Evolutionary conservation across 805 yeast species (phyloP), one percentile per base, ranked within the genome.

Genomic region (Pichia membranifaciens): DNA sequence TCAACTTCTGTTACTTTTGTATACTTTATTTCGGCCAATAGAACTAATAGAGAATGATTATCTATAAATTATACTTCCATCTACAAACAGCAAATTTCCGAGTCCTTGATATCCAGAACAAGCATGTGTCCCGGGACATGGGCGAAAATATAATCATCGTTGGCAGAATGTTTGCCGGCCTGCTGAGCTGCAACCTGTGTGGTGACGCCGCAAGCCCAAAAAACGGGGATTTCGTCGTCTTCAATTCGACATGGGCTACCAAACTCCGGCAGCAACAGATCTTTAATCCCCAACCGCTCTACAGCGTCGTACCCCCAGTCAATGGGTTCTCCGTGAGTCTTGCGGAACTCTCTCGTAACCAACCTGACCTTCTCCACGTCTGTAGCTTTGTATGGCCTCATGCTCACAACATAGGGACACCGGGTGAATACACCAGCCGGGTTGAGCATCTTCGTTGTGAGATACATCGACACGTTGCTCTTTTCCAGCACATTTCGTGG

Each of bases 171-270:
- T 29, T 43, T 37, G 16, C 35, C 17, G 3, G 23, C 47, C 7
- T 7, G 22, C 4, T 29, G 16, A 13, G 42, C 37, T 16, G 47
- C 47, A 12, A 28, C 36, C 23, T 43, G 47, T 10, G 47, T 35
- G 1, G 47, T 43, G 3, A 43, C 42, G 20, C 47, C 47, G 37
- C 47, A 43, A 3, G 37, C 47, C 47, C 47, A 43, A 29, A 43
- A 43, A 2, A 37, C 47, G 15, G 47, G 47, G 5, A 43, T 18
- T n/a, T 43, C 42, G 29, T 43, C 47, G 1, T 37, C 28, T 5
- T 1, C 29, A 15, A 43, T 43, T 4, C 8, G 13, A 31, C 41
- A 37, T 1, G 17, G 4, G 4, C 38, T 39, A 8, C 47, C 47
- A 22, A 18, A 43, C 31, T 43, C 47, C 16, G 47, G 47, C 12